Evolutionary conservation across 2,329 filamentous ascomycete genomes (phyloP), one percentile per base, ranked within the genome.

Genomic region (Ophidiomyces ophidiicola): DNA sequence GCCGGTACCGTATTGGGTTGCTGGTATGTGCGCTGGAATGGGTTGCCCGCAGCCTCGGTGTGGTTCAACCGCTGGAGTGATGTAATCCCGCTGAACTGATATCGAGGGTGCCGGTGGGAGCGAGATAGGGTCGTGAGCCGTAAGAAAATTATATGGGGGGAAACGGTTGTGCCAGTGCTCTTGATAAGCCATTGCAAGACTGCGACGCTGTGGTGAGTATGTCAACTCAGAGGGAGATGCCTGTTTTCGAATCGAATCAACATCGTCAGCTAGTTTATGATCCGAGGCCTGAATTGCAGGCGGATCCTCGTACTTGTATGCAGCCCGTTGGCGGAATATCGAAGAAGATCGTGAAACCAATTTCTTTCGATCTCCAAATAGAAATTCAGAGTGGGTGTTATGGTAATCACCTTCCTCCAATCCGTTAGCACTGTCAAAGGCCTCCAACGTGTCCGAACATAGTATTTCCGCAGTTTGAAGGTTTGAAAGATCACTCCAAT

Each of bases 91-190:
- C 44, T 62, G 53, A 35, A 59, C 50, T 3, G 61, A 54, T 37
- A 60, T 63, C 41, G 61, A 60, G 29, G 67, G 66, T 41, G 60
- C 58, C 32, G 66, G 64, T 29, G 68, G 68, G 10, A 66, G 50
- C 42, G 65, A 59, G 7, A 62, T 50, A 28, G 54, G 51, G 40
- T 63, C 58, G 40, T 65, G 57, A 11, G 66, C 58, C 46, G 62
- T 54, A 33, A 68, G 64, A 30, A 73, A 55, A 44, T 62, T 62
- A 50, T 72, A 72, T 44, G 68, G 67, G 42, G 72, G 66, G 31
- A 74, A 61, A 43, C 70, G 67, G 47, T 70, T 65, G 26, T 64
- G 60, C 72, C 73, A 76, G 32, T 57, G 50, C 35, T 65, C 54
- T 53, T 62, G 50, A 61, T 60, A 61, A 32, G 55, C 55, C 57